Percentiles rank a stretch among this genome's conserved stretches.
Evolutionary conservation across 768 basidiomycete species (phyloP).

Genomic region (Tephrocybe sp.): DNA sequence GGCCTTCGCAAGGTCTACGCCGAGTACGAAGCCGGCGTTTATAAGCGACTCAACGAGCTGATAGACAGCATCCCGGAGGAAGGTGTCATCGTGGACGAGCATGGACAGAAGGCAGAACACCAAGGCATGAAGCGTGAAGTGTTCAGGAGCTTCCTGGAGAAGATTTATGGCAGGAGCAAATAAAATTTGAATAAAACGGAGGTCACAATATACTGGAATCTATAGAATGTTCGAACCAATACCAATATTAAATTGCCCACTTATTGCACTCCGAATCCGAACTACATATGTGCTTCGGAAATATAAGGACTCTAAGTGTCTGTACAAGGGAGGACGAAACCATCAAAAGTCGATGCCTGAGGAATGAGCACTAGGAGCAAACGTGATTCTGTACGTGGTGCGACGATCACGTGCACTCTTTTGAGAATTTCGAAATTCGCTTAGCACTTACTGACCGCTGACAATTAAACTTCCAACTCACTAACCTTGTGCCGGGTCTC

Average conservation of each 20-base stretch:
- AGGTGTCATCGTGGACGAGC: slow-evolving; percentile 26
- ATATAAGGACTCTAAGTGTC: too few species aligned
- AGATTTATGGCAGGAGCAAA: slow-evolving; percentile 74
- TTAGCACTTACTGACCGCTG: too few species aligned
- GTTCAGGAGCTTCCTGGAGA: slow-evolving; percentile 83
- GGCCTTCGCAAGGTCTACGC: slow-evolving; percentile 68
- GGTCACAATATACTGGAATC: not conserved
- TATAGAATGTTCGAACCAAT: not conserved
- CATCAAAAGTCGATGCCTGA: too few species aligned
- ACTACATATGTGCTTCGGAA: too few species aligned
- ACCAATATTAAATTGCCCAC: not conserved
- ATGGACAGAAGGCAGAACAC: slow-evolving; percentile 23
- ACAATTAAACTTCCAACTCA: too few species aligned
- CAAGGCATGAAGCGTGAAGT: slow-evolving; percentile 59
- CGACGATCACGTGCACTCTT: not conserved
- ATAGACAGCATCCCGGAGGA: slow-evolving; percentile 76
- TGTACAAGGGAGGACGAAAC: too few species aligned
- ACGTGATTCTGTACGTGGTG: too few species aligned
- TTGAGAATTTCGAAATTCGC: not conserved
- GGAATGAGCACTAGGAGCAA: not conserved
- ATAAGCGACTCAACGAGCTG: slow-evolving; percentile 61
- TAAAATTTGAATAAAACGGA: slow-evolving; percentile 22
- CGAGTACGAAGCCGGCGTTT: slow-evolving; percentile 77
- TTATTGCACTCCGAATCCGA: too few species aligned
- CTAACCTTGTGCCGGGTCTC: not conserved